Evolutionary conservation across 805 yeast genomes (phyloP).

Genomic region (Metschnikowia continentalis): DNA sequence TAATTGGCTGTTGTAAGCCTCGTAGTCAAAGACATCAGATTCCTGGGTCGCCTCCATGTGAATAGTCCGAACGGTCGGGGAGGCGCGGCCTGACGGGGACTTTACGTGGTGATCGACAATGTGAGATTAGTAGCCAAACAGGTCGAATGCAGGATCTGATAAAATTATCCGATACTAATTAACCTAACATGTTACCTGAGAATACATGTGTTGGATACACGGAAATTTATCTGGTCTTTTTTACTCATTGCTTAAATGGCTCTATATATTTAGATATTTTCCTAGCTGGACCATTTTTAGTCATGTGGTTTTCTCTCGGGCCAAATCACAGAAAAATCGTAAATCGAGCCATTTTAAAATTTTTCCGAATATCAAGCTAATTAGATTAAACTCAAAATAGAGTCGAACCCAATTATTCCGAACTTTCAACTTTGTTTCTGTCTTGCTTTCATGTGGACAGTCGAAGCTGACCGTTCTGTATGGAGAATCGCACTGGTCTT

Average conservation of each 20-base stretch:
- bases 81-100: neutral
- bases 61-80: neutral
- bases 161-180: too few relatives aligned
- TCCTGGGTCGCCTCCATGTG: neutral
- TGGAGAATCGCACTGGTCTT: neutral
- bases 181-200: too few relatives aligned
- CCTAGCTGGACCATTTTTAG: too few relatives aligned
- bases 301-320: too few relatives aligned
- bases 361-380: too few relatives aligned
- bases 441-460: neutral
- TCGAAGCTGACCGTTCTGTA: neutral
- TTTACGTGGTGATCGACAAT: neutral
- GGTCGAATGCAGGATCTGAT: neutral
- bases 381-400: too few relatives aligned
- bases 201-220: too few relatives aligned
- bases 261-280: too few relatives aligned
- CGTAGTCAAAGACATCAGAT: conserved; percentile 19
- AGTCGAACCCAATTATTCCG: neutral
- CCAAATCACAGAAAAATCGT: too few relatives aligned
- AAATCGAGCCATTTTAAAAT: too few relatives aligned
- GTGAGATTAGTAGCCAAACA: neutral
- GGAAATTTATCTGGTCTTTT: too few relatives aligned
- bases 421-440: neutral
- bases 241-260: too few relatives aligned
- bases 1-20: conserved; percentile 27